A percentile compares a stretch with the other conserved stretches of the same genome.
Conservation (phyloP, 305 asterid genomes). For the Vinca major region DNA sequence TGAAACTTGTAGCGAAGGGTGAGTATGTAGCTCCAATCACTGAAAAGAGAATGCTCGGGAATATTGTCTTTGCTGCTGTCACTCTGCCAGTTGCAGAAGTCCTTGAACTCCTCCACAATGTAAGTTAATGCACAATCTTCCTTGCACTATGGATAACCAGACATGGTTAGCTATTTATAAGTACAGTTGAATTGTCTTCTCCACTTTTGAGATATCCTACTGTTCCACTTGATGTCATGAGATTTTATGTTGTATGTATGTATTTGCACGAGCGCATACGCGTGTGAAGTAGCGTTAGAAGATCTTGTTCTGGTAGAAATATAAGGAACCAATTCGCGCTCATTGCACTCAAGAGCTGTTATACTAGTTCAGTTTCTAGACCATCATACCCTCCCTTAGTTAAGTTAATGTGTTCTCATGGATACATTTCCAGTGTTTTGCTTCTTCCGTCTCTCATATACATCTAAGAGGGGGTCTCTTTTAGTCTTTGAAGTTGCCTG, state of each 20-base stretch:
- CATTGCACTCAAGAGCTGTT: background rate
- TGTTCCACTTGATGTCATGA: too few relatives aligned
- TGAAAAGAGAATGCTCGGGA: slow-evolving; percentile 57
- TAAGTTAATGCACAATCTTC: slow-evolving; percentile 26
- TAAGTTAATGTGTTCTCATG: background rate
- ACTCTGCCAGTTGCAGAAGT: slow-evolving; percentile 64
- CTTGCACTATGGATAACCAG: background rate
- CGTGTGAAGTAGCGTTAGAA: background rate
- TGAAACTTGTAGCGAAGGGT: slow-evolving; percentile 65
- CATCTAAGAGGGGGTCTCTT: background rate
- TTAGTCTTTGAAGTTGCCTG: background rate
- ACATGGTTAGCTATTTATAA: too few relatives aligned
- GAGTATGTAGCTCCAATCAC: slow-evolving; percentile 53
- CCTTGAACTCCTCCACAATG: slow-evolving; percentile 39
- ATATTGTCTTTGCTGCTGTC: slow-evolving; percentile 74
- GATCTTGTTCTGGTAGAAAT: background rate
- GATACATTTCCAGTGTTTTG: background rate
- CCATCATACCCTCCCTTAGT: background rate
- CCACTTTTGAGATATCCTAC: too few relatives aligned
- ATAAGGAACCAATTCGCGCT: background rate
- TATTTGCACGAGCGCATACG: too few relatives aligned
- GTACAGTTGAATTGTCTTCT: too few relatives aligned
- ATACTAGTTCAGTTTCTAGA: background rate
- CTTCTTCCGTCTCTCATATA: background rate
- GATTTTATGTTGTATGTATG: too few relatives aligned